Conservation (phyloP, 1,284 basidiomycete species). For the Spongispora temasekensis region DNA sequence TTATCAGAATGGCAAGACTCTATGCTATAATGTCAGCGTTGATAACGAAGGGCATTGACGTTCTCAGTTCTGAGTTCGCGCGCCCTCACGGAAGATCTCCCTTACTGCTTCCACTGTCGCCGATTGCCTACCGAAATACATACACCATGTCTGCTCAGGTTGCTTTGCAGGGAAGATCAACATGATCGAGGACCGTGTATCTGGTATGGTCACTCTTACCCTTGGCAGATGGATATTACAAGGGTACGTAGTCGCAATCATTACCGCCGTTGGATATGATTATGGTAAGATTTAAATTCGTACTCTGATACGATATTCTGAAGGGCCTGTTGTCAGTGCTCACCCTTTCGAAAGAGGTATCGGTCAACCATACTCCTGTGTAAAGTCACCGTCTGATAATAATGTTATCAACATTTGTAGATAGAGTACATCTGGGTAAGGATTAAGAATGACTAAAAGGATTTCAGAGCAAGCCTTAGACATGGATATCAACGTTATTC, state of each 20-base stretch:
- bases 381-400: background rate
- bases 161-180: too few species aligned
- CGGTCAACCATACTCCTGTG: background rate
- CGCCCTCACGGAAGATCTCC: too few species aligned
- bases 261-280: conserved; percentile 7
- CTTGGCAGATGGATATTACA: background rate
- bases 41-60: too few species aligned
- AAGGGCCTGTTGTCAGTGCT: background rate
- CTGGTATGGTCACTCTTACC: background rate
- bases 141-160: too few species aligned
- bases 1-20: too few species aligned
- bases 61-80: too few species aligned
- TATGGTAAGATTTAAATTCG: background rate
- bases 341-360: conserved; percentile 1
- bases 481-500: background rate
- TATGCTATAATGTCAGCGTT: too few species aligned
- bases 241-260: background rate
- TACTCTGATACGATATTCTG: background rate
- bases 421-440: background rate
- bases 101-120: too few species aligned
- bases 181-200: background rate
- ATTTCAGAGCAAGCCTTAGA: background rate
- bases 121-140: too few species aligned
- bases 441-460: background rate
- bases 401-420: background rate